These are phyloP conservation scores for Jamesozyma lodderae DNA, from an alignment of 805 yeast genomes.

Conservation along the genomic window DNA sequence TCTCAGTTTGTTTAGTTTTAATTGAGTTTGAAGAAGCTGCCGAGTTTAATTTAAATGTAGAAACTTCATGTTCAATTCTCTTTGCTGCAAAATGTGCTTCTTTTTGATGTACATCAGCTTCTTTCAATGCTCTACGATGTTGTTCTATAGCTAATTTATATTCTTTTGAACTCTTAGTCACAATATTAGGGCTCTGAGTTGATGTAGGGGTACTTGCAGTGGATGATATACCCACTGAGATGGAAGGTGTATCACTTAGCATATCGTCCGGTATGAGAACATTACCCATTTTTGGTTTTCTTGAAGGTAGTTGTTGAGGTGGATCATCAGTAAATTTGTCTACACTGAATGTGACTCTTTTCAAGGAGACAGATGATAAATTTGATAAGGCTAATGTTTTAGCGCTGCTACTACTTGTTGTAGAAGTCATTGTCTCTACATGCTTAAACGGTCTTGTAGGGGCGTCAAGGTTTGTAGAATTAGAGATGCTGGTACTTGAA, in stretches of 20 bases:
- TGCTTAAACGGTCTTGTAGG: too few species aligned
- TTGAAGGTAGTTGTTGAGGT: constrained; percentile 86
- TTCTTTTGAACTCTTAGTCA: constrained; percentile 32
- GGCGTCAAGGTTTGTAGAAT: too few species aligned
- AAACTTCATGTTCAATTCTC: constrained; percentile 58
- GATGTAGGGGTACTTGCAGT: constrained; percentile 24
- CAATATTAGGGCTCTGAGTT: constrained; percentile 1
- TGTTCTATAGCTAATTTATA: constrained; percentile 47
- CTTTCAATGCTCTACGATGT: constrained; percentile 46
- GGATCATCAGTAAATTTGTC: constrained; percentile 71
- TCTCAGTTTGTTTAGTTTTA: too few species aligned
- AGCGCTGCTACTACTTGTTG: too few species aligned
- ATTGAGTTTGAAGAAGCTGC: too few species aligned
- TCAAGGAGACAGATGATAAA: constrained; percentile 31
- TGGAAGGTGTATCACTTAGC: constrained; percentile 46
- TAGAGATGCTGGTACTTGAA: too few species aligned
- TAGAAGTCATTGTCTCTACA: too few species aligned
- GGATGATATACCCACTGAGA: constrained; percentile 59
- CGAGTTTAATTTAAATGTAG: constrained; percentile 31
- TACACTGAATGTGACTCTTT: constrained; percentile 68
- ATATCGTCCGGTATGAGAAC: constrained; percentile 64
- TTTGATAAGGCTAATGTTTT: neutral
- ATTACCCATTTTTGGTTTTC: constrained; percentile 73
- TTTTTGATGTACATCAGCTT: constrained; percentile 61
- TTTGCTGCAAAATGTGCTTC: constrained; percentile 70